Evolutionary conservation across 2,329 filamentous ascomycete genomes (phyloP), one percentile per base, ranked within the genome.

Genomic region (Beauveria pseudobassiana): DNA sequence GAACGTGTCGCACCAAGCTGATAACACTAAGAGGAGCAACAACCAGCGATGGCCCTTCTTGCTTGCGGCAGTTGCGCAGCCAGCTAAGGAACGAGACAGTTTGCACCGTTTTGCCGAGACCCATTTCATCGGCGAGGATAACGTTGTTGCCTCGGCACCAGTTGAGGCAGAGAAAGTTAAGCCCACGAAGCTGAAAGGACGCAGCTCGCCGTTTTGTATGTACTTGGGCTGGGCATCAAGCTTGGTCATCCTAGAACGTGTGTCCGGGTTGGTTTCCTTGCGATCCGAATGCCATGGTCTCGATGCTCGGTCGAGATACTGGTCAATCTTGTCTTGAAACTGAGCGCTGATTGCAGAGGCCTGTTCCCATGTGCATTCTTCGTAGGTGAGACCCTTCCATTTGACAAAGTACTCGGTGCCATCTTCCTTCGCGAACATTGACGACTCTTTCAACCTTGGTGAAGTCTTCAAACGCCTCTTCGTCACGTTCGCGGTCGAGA

Each of bases 41-140:
- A 63, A 98, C 93, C 49, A 99, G 85, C 71, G 97, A 98, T 0
- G 95, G 95, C 0, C 95, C 95, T 74, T 98, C 90, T 73, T 99
- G 95, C 55, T 82, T 83, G 67, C 93, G 87, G 63, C 92, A 87
- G 75, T 98, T 93, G 60, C 91, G 90, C 63, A 99, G 82, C 93
- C 95, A 99, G 72, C 93, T 97, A 74, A 99, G 88, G 73, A 98
- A 98, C 0, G 93, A 87, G 30, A 99, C 93, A 0, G 93, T 97
- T 76, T 99, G 95, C 0, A 99, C 95, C 0, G 95, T 99, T 78
- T 99, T 99, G 30, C 95, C 95, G 16, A 99, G 82, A 69, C 95
- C 95, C 95, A 99, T 99, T 76, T 99, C 95, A 72, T 99, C 95
- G 54, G 95, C 95, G 59, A 99, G 83, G 68, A 99, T 97, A 70